Evolutionary conservation across 441 rosid genomes (phyloP).

Genomic region (Mallotus japonicus): DNA sequence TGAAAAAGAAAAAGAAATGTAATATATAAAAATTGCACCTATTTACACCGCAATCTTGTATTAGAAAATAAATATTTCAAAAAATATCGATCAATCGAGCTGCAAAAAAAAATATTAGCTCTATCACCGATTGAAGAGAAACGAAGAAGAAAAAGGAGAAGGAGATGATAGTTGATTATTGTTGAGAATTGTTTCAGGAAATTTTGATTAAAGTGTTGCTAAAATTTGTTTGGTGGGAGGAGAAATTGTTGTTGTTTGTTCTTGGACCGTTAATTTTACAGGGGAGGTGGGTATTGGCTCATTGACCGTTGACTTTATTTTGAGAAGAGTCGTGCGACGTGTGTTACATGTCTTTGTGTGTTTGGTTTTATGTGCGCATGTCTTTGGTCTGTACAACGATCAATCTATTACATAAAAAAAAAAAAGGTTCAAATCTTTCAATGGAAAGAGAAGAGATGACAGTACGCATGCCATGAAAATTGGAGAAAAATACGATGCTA

Average conservation of each 20-base stretch:
- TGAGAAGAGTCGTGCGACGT: constrained; percentile 13
- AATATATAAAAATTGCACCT: too few species aligned
- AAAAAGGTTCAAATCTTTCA: too few species aligned
- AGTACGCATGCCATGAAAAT: too few species aligned
- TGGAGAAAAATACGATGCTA: too few species aligned
- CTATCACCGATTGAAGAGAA: not conserved
- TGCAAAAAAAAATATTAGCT: too few species aligned
- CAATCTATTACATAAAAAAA: too few species aligned
- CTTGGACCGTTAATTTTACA: constrained; percentile 20
- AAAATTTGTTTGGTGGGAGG: constrained; percentile 14
- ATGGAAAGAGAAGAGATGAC: too few species aligned
- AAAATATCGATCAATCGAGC: too few species aligned
- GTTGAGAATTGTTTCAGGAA: not conserved
- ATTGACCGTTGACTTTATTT: constrained; percentile 31
- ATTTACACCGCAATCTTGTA: too few species aligned
- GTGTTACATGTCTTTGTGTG: too few species aligned
- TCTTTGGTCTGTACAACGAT: not conserved
- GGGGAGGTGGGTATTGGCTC: constrained; percentile 11
- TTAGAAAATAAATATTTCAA: too few species aligned
- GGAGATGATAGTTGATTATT: not conserved
- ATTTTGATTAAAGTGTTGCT: not conserved
- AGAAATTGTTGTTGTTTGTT: not conserved
- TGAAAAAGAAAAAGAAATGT: not conserved
- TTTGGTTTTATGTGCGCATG: not conserved
- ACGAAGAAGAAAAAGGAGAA: constrained; percentile 1